Evolutionary conservation across 768 basidiomycete genomes (phyloP).

Genomic region (Leccinum subtestaceum): DNA sequence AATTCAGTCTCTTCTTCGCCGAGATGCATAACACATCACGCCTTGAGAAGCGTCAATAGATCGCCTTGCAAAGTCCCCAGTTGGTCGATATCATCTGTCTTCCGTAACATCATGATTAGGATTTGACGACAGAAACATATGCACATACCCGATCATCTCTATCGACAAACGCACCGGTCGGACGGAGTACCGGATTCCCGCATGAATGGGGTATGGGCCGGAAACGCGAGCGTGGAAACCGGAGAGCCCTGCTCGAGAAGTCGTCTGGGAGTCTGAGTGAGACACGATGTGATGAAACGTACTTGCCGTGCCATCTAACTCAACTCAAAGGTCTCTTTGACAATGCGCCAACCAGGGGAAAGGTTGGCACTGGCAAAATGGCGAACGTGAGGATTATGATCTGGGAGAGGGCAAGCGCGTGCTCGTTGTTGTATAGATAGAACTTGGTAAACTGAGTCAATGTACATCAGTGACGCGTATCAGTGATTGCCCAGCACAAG

Average conservation of each 20-base stretch:
- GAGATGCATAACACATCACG: too few relatives aligned
- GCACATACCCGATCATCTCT: slow-evolving; percentile 75
- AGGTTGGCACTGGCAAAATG: slow-evolving; percentile 85
- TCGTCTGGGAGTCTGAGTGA: slow-evolving; percentile 48
- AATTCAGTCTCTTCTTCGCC: too few relatives aligned
- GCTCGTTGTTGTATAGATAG: slow-evolving; percentile 89
- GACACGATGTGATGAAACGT: slow-evolving; percentile 27
- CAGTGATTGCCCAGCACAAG: too few relatives aligned
- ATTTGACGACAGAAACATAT: background rate
- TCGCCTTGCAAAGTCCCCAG: too few relatives aligned
- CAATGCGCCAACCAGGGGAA: slow-evolving; percentile 91
- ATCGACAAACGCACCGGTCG: slow-evolving; percentile 56
- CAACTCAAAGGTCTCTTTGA: slow-evolving; percentile 97
- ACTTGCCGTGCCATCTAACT: slow-evolving; percentile 93
- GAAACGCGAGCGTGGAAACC: slow-evolving; percentile 58
- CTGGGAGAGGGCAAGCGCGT: slow-evolving; percentile 68
- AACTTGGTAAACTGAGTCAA: too few relatives aligned
- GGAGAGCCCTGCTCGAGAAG: slow-evolving; percentile 76
- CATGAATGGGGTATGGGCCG: slow-evolving; percentile 20
- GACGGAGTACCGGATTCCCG: too few relatives aligned
- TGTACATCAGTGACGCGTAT: too few relatives aligned
- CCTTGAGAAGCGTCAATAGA: too few relatives aligned
- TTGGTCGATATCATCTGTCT: slow-evolving; percentile 23
- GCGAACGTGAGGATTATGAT: slow-evolving; percentile 82
- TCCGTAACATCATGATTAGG: background rate